These are phyloP conservation scores for Boletellus emodensis DNA, from an alignment of 768 basidiomycete species.

Conservation along the genomic window DNA sequence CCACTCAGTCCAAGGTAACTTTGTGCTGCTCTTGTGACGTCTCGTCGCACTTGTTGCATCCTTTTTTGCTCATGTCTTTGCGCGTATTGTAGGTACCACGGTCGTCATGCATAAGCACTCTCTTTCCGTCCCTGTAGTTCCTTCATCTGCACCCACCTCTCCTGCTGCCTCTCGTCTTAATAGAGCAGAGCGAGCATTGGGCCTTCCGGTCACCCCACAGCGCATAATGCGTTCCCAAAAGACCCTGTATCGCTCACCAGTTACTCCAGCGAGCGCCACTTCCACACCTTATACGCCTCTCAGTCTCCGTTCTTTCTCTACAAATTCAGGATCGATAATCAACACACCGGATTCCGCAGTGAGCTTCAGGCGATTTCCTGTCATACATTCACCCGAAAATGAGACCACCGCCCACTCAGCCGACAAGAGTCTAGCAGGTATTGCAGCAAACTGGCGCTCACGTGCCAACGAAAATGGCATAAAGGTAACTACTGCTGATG, in stretches of 20 bases:
- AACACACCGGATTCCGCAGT: slow-evolving; percentile 52
- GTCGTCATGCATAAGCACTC: slow-evolving; percentile 30
- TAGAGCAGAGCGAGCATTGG: slow-evolving; percentile 25
- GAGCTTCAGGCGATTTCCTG: slow-evolving; percentile 40
- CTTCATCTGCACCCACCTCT: slow-evolving; percentile 44
- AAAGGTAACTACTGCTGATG: slow-evolving; percentile 46
- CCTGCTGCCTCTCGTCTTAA: slow-evolving; percentile 38
- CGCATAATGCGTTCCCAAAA: slow-evolving; percentile 47
- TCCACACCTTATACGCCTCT: slow-evolving; percentile 66
- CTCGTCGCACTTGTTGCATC: not conserved
- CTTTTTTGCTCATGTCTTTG: slow-evolving; percentile 10
- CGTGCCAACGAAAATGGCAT: slow-evolving; percentile 71
- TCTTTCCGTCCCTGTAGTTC: slow-evolving; percentile 28
- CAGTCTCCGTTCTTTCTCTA: slow-evolving; percentile 60
- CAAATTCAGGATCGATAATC: slow-evolving; percentile 47
- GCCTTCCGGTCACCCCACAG: slow-evolving; percentile 61
- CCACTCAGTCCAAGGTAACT: slow-evolving; percentile 22
- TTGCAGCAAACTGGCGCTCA: slow-evolving; percentile 67
- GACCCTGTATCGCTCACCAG: slow-evolving; percentile 50
- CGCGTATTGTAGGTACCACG: slow-evolving; percentile 9
- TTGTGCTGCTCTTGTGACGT: not conserved
- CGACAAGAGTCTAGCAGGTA: slow-evolving; percentile 52
- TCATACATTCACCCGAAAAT: slow-evolving; percentile 44
- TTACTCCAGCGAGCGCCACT: slow-evolving; percentile 50
- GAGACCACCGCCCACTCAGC: slow-evolving; percentile 27